phyloP scores from a whole-genome alignment of 1,139 yeast species.

The Spathaspora sp. region DNA sequence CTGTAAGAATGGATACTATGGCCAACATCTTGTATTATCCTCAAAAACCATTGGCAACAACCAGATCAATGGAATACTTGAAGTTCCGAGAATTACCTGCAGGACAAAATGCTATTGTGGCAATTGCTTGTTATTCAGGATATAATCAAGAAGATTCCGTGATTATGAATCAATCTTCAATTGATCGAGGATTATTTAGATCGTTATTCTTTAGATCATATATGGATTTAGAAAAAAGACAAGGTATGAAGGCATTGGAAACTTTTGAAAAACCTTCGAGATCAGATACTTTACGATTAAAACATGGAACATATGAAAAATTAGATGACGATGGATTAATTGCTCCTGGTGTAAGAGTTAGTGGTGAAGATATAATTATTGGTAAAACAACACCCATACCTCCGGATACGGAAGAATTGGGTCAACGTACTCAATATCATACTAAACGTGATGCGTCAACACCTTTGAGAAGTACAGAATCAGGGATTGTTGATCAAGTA shows the following conservation, averaged over 20 bases:
- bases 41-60: constrained; percentile 98
- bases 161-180: constrained; percentile 98
- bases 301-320: constrained; percentile 97
- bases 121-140: constrained; percentile 97
- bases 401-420: constrained; percentile 96
- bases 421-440: constrained; percentile 97
- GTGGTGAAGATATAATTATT: constrained; percentile 97
- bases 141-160: constrained; percentile 99
- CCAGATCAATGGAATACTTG: constrained; percentile 97
- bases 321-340: constrained; percentile 97
- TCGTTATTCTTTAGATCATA: constrained; percentile 94
- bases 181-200: constrained; percentile 94
- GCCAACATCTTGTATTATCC: constrained; percentile 96
- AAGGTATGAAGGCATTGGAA: constrained; percentile 96
- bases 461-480: constrained; percentile 93
- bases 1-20: constrained; percentile 99
- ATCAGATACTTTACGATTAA: constrained; percentile 88
- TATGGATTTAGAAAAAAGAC: constrained; percentile 98
- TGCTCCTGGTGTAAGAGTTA: constrained; percentile 97
- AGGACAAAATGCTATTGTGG: constrained; percentile 98
- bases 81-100: constrained; percentile 98
- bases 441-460: constrained; percentile 99
- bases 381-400: constrained; percentile 99
- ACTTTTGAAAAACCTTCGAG: constrained; percentile 95
- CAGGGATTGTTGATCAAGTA: constrained; percentile 98